phyloP scores from a whole-genome alignment of 2,329 filamentous ascomycete species.

The Chaetomium globosum region DNA sequence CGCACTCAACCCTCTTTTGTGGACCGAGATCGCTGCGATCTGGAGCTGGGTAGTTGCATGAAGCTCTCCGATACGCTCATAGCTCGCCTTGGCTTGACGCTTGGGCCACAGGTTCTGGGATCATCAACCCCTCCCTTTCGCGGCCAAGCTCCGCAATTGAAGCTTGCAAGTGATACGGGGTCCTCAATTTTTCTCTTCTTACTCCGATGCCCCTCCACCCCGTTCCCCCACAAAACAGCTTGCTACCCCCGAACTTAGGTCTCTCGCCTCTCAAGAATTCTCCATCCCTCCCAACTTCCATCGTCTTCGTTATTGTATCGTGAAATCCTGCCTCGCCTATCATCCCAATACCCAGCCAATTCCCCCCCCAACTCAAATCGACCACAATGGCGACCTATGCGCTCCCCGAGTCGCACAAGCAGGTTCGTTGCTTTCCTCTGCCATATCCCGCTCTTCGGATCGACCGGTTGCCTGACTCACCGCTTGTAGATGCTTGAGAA shows the following conservation, averaged over 20 bases:
- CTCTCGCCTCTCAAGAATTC: neutral
- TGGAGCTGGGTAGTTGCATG: slow-evolving; percentile 16
- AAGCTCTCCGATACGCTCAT: slow-evolving; percentile 20
- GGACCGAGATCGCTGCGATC: slow-evolving; percentile 26
- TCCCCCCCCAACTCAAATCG: neutral
- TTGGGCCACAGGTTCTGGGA: neutral
- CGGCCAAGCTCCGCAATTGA: slow-evolving; percentile 25
- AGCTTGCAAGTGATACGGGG: slow-evolving; percentile 26
- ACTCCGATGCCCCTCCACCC: slow-evolving; percentile 29
- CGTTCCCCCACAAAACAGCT: slow-evolving; percentile 14
- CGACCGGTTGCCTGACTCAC: slow-evolving; percentile 38
- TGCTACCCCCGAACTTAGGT: neutral
- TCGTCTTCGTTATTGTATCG: neutral
- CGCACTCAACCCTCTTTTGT: neutral
- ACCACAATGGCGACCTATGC: slow-evolving; percentile 50
- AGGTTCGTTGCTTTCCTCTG: slow-evolving; percentile 47
- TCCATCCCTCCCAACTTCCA: slow-evolving; percentile 6
- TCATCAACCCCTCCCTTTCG: slow-evolving; percentile 18
- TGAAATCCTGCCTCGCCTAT: neutral
- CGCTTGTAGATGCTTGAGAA: slow-evolving; percentile 83
- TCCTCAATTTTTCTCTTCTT: slow-evolving; percentile 30
- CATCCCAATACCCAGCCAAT: neutral
- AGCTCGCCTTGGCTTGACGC: slow-evolving; percentile 19
- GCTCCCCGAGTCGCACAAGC: slow-evolving; percentile 58
- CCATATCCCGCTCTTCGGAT: slow-evolving; percentile 22